Evolutionary conservation across 768 basidiomycete genomes (phyloP).

Genomic region (Boletus tylopilopsis): DNA sequence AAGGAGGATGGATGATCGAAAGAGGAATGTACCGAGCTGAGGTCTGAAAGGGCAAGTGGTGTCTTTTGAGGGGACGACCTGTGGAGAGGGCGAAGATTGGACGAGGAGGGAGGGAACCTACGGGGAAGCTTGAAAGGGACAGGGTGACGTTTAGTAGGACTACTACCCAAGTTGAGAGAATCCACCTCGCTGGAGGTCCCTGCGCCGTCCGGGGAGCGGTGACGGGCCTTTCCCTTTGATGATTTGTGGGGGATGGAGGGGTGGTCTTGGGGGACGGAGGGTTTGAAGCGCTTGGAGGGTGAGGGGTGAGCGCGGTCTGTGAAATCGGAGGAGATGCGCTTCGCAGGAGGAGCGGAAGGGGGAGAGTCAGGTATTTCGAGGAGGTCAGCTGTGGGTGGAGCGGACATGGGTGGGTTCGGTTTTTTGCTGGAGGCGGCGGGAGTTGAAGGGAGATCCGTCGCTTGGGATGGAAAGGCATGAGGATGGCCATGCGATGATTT

Average conservation of each 20-base stretch:
- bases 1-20: not conserved
- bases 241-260: conserved; percentile 20
- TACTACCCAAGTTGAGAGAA: conserved; percentile 17
- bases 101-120: not conserved
- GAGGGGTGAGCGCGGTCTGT: conserved; percentile 4
- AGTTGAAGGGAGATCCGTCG: conserved; percentile 35
- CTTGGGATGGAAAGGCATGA: conserved; percentile 17
- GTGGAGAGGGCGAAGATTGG: conserved; percentile 3
- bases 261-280: conserved; percentile 16
- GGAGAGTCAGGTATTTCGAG: conserved; percentile 18
- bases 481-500: not conserved
- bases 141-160: not conserved
- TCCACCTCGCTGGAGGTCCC: conserved; percentile 22
- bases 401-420: conserved; percentile 7
- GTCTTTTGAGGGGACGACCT: conserved; percentile 9
- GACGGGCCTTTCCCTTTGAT: conserved; percentile 12
- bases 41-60: conserved; percentile 13
- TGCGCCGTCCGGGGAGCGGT: conserved; percentile 12
- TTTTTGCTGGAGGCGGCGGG: conserved; percentile 41
- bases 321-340: conserved; percentile 30
- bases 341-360: conserved; percentile 17
- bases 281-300: conserved; percentile 33
- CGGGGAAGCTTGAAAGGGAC: conserved; percentile 23
- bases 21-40: conserved; percentile 11
- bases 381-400: conserved; percentile 1